Base-by-base conservation (phyloP, 176 grass and related monocot species). In the Bolboschoenus planiculmis region DNA sequence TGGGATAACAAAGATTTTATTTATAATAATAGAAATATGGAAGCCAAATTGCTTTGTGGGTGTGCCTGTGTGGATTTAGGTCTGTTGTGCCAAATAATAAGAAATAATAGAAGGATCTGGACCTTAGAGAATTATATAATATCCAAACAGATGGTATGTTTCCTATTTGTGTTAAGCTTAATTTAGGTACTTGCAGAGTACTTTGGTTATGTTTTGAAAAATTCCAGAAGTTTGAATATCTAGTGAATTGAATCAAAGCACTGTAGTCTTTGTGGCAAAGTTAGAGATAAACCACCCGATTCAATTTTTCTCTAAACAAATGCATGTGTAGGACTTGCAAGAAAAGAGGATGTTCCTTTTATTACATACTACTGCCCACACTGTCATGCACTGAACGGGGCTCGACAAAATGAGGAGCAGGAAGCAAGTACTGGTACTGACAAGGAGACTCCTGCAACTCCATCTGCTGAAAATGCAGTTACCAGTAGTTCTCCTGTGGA, bases 311-410 rank as follows among this genome's bases (percentile, higher is more conserved):
- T 67, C 10, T 16, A 66, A 78, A 85, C 54, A 7, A 15, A 66
- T 87, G 72, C 27, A 85, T 27, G 13, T 58, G 37, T 81, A 99
- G 96, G 96, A 23, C 90, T 99, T 59, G 84, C 93, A 1, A 95
- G 93, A 80, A 93, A 99, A 83, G 93, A 99, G 58, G 97, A 99
- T 84, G 90, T 99, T 50, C 43, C 83, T 5, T 99, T 88, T 57
- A 83, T 99, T 14, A 93, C 92, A 56, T 99, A 99, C 30, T 99
- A 99, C 80, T 93, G 91, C 21, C 97, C 97, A 37, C 89, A 96
- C 72, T 99, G 97, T 42, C 90, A 81, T 81, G 86, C 87, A 48
- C 90, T 99, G 59, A 99, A 95, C 55, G 86, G 87, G 26, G 87
- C 86, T 10, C 79, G 4, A 31, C 91, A 89, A 72, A 65, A 84